Percentiles rank a stretch among this genome's conserved stretches.
phyloP scores from a whole-genome alignment of 2,329 filamentous ascomycete genomes.

The Fusarium mundagurra region DNA sequence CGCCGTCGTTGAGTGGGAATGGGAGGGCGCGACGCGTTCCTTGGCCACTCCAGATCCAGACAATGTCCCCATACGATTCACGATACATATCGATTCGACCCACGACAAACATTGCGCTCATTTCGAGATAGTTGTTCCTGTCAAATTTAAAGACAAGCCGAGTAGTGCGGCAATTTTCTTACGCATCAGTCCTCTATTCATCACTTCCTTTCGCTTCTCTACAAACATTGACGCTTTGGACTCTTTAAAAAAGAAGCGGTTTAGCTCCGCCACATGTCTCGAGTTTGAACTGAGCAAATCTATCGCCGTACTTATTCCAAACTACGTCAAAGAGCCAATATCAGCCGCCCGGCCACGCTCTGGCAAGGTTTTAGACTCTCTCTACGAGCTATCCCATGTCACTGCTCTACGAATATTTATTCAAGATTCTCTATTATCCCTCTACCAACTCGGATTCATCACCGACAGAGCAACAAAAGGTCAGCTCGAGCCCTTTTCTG shows the following conservation, averaged over 20 bases:
- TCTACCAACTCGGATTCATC: neutral
- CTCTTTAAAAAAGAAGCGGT: neutral
- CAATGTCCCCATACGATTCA: neutral
- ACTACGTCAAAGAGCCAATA: neutral
- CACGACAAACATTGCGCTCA: neutral
- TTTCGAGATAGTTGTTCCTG: constrained; percentile 11
- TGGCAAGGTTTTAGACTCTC: neutral
- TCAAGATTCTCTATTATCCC: neutral
- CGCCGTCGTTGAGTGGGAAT: constrained; percentile 10
- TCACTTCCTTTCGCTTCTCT: neutral
- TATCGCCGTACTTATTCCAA: neutral
- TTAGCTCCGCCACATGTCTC: neutral
- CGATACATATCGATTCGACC: neutral
- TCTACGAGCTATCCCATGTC: neutral
- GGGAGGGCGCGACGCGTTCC: neutral
- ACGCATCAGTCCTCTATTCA: neutral
- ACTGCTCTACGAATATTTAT: constrained; percentile 2
- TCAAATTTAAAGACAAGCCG: constrained; percentile 9
- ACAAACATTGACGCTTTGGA: neutral
- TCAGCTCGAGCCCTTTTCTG: neutral
- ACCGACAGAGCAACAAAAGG: neutral
- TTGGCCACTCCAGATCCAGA: constrained; percentile 1
- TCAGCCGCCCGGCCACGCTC: neutral
- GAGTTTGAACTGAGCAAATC: neutral
- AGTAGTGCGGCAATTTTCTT: constrained; percentile 5